A percentile compares a stretch with the other conserved stretches of the same genome.
phyloP scores from a whole-genome alignment of 768 basidiomycete genomes.

The Mycena pura region DNA sequence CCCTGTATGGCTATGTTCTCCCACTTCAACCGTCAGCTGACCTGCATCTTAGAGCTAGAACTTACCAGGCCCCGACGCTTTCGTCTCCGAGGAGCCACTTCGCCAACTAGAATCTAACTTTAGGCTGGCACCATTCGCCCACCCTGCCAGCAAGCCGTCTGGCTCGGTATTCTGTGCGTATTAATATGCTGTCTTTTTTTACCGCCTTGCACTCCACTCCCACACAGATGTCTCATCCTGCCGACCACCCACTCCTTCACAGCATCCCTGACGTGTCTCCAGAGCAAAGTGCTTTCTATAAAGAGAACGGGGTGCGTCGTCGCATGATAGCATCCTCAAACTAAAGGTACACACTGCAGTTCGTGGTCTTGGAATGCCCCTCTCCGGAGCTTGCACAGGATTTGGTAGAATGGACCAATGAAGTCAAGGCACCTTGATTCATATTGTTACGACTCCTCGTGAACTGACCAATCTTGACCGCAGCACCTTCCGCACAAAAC shows the following conservation, averaged over 20 bases:
- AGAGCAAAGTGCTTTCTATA: background rate
- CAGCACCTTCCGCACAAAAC: slow-evolving; percentile 20
- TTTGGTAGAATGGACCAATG: slow-evolving; percentile 17
- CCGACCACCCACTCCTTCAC: background rate
- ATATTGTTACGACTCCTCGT: too few species aligned
- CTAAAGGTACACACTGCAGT: background rate
- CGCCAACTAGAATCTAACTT: too few species aligned
- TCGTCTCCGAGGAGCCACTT: too few species aligned
- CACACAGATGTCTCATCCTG: background rate
- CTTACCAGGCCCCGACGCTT: too few species aligned
- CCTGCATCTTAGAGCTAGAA: too few species aligned
- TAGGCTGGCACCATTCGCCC: too few species aligned
- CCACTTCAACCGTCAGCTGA: too few species aligned
- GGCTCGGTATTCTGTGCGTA: too few species aligned
- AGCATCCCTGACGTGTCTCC: background rate
- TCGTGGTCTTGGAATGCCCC: slow-evolving; percentile 12
- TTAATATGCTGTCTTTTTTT: background rate
- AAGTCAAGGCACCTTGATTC: slow-evolving; percentile 16
- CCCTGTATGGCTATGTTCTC: too few species aligned
- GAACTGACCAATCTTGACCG: background rate
- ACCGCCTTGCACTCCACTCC: background rate
- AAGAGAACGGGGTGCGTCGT: background rate
- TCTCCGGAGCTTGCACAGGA: slow-evolving; percentile 6
- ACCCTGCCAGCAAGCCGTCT: too few species aligned
- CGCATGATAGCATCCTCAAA: background rate